Base-by-base conservation (phyloP, 345 rosid genomes). In the Fremontodendron californicum region DNA sequence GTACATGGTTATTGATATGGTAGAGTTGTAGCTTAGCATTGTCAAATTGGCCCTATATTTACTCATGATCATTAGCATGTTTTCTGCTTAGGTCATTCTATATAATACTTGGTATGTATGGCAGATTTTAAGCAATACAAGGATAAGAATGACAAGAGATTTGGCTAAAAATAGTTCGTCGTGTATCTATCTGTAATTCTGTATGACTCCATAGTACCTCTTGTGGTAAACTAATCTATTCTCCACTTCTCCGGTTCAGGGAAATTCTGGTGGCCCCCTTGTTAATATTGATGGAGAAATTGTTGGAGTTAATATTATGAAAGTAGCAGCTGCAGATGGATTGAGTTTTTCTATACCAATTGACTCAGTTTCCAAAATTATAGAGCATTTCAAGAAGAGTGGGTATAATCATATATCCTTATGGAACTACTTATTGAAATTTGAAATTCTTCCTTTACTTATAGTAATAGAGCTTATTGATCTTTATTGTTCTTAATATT, bases 191-290 rank as follows among this genome's bases (percentile, higher is more conserved):
- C 7, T 27, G n/a, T n/a, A n/a, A n/a, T n/a, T n/a, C n/a, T n/a
- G 25, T 15, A 27, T 3, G 19, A 69, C 12, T 46, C 23, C 37
- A 13, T 42, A n/a, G n/a, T n/a, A 25, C 16, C 49, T 31, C 54
- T 52, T n/a, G 65, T 33, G 35, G 18, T 76, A 11, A 74, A 23
- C n/a, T 37, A 25, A 76, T 3, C 25, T 68, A 33, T 75, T 69
- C 6, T 83, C 37, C 25, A 52, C 42, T 73, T 68, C 49, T 77
- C 21, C 74, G 65, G 46, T 45, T 58, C 31, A 95, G 98, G 99
- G 99, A 82, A 95, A 93, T 86, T 93, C 97, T 67, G 99, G 98
- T 68, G 98, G 99, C 7, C 99, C 99, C 18, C 91, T 95, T 77
- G 92, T 93, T 66, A 90, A 95, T 86, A 73, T 90, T 78, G 98